Evolutionary conservation across 495 filamentous ascomycete genomes (phyloP).

Genomic region (Mytilinidion resinicola): DNA sequence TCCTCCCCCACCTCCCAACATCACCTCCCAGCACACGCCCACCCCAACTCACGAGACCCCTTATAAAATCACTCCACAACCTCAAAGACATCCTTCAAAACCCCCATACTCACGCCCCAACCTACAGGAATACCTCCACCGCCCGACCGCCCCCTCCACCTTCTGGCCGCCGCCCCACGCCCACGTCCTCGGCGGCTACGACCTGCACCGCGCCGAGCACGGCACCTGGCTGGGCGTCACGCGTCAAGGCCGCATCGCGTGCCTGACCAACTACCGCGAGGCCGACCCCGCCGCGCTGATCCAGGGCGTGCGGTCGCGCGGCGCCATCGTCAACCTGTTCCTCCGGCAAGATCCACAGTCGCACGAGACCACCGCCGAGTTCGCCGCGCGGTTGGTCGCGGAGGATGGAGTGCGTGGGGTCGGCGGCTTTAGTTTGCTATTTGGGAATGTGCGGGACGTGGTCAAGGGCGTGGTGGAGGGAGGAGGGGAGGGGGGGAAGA

Average conservation of each 20-base stretch:
- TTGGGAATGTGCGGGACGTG: constrained; percentile 61
- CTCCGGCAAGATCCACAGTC: constrained; percentile 44
- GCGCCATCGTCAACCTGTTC: constrained; percentile 82
- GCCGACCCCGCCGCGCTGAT: constrained; percentile 47
- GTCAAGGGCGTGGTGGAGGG: constrained; percentile 30
- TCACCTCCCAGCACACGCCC: constrained; percentile 12
- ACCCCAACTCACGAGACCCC: too few species aligned
- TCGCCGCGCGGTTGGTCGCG: constrained; percentile 63
- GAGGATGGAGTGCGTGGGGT: constrained; percentile 63
- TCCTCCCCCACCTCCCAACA: background rate
- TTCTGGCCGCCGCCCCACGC: constrained; percentile 69
- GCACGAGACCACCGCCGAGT: constrained; percentile 48
- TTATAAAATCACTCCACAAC: too few species aligned
- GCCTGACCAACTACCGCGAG: constrained; percentile 93
- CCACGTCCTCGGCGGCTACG: constrained; percentile 61
- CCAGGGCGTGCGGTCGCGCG: constrained; percentile 61
- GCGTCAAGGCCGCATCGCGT: constrained; percentile 72
- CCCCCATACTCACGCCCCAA: constrained; percentile 6
- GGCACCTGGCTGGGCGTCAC: constrained; percentile 97
- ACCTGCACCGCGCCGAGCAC: constrained; percentile 57
- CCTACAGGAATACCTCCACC: constrained; percentile 71
- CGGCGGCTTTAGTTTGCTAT: constrained; percentile 89
- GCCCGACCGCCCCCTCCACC: constrained; percentile 73
- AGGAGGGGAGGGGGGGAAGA: constrained; percentile 30
- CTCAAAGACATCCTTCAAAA: too few species aligned